Evolutionary conservation across 805 yeast genomes (phyloP), one percentile per base, ranked within the genome.

Genomic region (Cyberlindnera galapagoensis): DNA sequence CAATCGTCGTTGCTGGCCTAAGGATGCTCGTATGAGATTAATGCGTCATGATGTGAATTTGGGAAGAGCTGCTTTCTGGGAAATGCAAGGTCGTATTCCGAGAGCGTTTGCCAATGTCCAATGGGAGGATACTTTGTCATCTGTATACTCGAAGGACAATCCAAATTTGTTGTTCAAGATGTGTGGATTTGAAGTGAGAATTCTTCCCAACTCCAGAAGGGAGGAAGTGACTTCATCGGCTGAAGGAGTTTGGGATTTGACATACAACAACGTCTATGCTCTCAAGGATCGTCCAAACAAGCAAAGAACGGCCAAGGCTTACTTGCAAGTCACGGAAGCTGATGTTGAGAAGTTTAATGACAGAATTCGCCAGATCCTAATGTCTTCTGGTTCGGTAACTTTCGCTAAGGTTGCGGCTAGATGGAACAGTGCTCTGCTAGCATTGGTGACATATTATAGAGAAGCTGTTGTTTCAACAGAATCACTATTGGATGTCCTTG

Each of bases 361-460:
- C 51, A 69, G 94, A 34, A 80, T 92, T 24, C 69, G 96, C 20
- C 95, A 90, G 49, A 77, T 92, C 30, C 66, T 92, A 46, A 84
- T 92, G 95, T 79, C 95, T 2, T 81, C 97, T 0, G 98, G 98
- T 0, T 84, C 96, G 0, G 80, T 96, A 0, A 85, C 99, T 0
- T 92, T 92, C 56, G 82, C 96, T 0, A 92, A 87, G 53, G 81
- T 88, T 36, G 95, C 95, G 3, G 79, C 88, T 24, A 86, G 86
- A 49, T 92, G 99, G 99, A 92, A 92, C 51, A 85, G 96, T 3
- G 87, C 95, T 0, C 61, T 92, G 33, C 72, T 88, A 31, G 71
- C 97, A 0, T 60, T 92, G 21, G 88, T 87, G 49, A 75, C 96
- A 0, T 92, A 92, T 51, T 92, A 74, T 51, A 70, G 99, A 44